Evolutionary conservation across 2,329 filamentous ascomycete genomes (phyloP), one percentile per base, ranked within the genome.

Genomic region (Ophiostoma pallidulum): DNA sequence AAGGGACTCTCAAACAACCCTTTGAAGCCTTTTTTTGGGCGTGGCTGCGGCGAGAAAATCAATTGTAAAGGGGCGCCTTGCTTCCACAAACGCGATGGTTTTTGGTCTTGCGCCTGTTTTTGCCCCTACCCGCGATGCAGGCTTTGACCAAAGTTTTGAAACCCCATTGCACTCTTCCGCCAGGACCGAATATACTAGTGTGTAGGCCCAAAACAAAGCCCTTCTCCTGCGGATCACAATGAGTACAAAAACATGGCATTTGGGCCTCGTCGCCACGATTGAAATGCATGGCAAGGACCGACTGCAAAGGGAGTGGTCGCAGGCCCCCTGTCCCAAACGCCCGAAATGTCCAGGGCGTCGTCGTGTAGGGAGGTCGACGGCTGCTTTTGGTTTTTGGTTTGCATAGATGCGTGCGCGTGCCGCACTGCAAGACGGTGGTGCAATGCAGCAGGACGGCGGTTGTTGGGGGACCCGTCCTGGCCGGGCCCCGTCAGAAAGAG

Each of bases 211-310:
- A 56, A 60, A 38, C 66, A 68, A 64, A 66, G 68, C 64, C 53
- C 65, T 53, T 48, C 37, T 43, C 47, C 41, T 36, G 64, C 63
- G 67, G 79, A 78, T 66, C 68, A 70, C 59, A 81, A 80, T 59
- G 73, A 86, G 80, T 77, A 77, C 72, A 80, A 79, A 71, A 74
- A 84, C 65, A 69, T 66, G 60, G 65, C 64, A 62, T 20, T 18
- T 13, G 4, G 13, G 22, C 2, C 1, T 1, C 8, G 33, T 28
- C 20, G 31, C 28, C 16, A 3, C 13, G 20, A 7, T 12, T 2
- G 9, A 43, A 46, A 14, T 5, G 33, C 14, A 6, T 8, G 20
- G n/a, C 57, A 66, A 63, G 62, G 58, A 59, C 56, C 59, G 56
- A 59, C 59, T 58, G 54, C 54, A 16, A 7, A 24, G 10, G 16